These are phyloP conservation scores for Talaromyces wortmannii DNA, from an alignment of 495 filamentous ascomycete genomes.

Conservation along the genomic window DNA sequence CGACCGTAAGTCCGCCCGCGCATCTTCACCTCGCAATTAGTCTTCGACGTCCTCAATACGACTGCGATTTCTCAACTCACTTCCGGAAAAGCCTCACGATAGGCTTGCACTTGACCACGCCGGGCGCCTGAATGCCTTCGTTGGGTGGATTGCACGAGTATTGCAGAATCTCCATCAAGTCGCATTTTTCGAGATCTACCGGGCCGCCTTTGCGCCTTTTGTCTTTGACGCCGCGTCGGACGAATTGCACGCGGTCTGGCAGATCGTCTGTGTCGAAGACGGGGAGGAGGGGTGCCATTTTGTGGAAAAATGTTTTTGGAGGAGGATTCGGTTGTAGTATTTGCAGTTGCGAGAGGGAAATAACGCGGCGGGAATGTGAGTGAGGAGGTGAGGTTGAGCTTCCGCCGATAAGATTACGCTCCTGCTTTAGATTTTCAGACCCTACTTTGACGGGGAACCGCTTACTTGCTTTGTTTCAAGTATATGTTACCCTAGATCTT, in stretches of 20 bases:
- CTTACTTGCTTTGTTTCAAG: too few species aligned
- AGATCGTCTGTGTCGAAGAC: conserved; percentile 31
- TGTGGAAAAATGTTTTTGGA: neutral
- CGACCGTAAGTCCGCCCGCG: conserved; percentile 65
- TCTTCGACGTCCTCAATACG: neutral
- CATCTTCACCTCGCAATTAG: conserved; percentile 48
- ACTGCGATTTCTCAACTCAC: conserved; percentile 35
- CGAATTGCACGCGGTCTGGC: conserved; percentile 33
- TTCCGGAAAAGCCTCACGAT: conserved; percentile 71
- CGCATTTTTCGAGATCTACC: conserved; percentile 59
- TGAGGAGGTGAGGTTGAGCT: too few species aligned
- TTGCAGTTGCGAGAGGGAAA: neutral
- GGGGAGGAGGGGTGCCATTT: conserved; percentile 37
- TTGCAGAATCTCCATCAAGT: conserved; percentile 72
- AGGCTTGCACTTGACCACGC: conserved; percentile 62
- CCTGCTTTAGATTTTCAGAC: too few species aligned
- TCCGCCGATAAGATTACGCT: too few species aligned
- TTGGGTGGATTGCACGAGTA: conserved; percentile 65
- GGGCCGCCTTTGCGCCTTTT: conserved; percentile 34
- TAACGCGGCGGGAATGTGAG: too few species aligned
- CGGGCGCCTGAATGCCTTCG: conserved; percentile 44
- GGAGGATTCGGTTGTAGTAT: neutral
- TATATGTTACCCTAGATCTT: too few species aligned
- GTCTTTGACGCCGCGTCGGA: conserved; percentile 33
- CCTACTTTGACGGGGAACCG: too few species aligned